These are phyloP conservation scores for Elaphomyces granulatus DNA, from an alignment of 495 filamentous ascomycete genomes.

Conservation along the genomic window DNA sequence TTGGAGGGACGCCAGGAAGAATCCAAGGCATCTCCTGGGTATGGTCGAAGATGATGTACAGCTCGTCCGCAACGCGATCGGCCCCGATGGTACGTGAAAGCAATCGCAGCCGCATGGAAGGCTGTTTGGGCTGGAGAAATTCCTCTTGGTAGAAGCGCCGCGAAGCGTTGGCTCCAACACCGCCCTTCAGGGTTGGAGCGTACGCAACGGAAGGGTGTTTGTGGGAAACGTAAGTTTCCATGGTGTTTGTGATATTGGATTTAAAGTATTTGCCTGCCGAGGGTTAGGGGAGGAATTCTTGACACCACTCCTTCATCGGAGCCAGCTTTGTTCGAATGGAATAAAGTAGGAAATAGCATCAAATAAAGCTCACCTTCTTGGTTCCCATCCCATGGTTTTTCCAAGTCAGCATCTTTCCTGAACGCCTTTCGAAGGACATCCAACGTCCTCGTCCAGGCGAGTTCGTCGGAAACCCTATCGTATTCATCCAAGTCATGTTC, in stretches of 20 bases:
- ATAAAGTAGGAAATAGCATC: background rate
- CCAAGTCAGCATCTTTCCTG: slow-evolving; percentile 42
- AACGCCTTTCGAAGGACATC: slow-evolving; percentile 40
- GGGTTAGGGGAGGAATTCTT: too few relatives aligned
- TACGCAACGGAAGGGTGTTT: slow-evolving; percentile 42
- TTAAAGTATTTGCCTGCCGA: slow-evolving; percentile 34
- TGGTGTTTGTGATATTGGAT: slow-evolving; percentile 28
- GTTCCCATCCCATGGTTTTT: slow-evolving; percentile 45
- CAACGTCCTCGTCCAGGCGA: slow-evolving; percentile 45
- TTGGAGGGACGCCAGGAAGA: slow-evolving; percentile 61
- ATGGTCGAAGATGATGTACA: slow-evolving; percentile 52
- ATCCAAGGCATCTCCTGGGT: slow-evolving; percentile 64
- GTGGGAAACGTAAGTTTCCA: slow-evolving; percentile 38
- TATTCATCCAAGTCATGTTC: slow-evolving; percentile 38
- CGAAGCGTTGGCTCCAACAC: slow-evolving; percentile 53
- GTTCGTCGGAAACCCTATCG: slow-evolving; percentile 33
- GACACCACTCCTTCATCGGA: too few relatives aligned
- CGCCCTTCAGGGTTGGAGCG: slow-evolving; percentile 50
- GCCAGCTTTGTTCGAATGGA: too few relatives aligned
- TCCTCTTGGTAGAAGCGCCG: slow-evolving; percentile 57
- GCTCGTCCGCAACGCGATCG: slow-evolving; percentile 47
- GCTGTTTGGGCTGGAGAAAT: slow-evolving; percentile 59
- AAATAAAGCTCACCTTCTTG: slow-evolving; percentile 34
- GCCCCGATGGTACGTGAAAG: slow-evolving; percentile 52
- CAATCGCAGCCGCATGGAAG: slow-evolving; percentile 51